Evolutionary conservation across 2,329 filamentous ascomycete species (phyloP), one percentile per base, ranked within the genome.

Genomic region (Fusarium sp.): DNA sequence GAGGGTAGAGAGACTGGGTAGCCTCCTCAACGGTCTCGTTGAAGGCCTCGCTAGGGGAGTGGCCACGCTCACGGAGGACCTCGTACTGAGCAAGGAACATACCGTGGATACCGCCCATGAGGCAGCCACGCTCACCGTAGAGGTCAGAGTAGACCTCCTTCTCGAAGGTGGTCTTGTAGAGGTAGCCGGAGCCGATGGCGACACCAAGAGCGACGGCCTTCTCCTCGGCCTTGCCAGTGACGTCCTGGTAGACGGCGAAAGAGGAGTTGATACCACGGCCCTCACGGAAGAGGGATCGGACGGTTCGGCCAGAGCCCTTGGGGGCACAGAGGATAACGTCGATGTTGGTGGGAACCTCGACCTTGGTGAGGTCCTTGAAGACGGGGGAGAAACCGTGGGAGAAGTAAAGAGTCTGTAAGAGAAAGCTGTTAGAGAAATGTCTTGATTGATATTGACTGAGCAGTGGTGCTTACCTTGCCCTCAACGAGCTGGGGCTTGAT

Each of bases 51-150:
- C 92, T 95, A 82, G 96, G 96, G 85, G 89, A 92, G 91, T 99
- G 96, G 85, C 96, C 96, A 77, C 93, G 92, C 91, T 99, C 96
- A 81, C 96, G 95, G 85, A 99, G 95, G 76, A 99, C 96, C 90
- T 99, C 96, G 90, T 99, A 99, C 88, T 99, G 96, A 70, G 96
- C 96, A 77, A 99, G 94, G 93, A 99, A 99, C 96, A 99, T 99
- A 83, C 96, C 96, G 90, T 99, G 96, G 86, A 99, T 99, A 85
- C 96, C 96, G 78, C 96, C 96, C 96, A 99, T 99, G 80, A 99
- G 88, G 91, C 96, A 99, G 82, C 96, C 96, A 87, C 96, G 95
- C 92, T 99, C 96, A 85, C 96, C 96, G 89, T 99, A 99, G 76
- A 99, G 91, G 86, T 98, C 96, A 71, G 94, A 98, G 92, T 97